Evolutionary conservation across 108 stramenopile genomes (phyloP).

Genomic region (Fragilaria radians): DNA sequence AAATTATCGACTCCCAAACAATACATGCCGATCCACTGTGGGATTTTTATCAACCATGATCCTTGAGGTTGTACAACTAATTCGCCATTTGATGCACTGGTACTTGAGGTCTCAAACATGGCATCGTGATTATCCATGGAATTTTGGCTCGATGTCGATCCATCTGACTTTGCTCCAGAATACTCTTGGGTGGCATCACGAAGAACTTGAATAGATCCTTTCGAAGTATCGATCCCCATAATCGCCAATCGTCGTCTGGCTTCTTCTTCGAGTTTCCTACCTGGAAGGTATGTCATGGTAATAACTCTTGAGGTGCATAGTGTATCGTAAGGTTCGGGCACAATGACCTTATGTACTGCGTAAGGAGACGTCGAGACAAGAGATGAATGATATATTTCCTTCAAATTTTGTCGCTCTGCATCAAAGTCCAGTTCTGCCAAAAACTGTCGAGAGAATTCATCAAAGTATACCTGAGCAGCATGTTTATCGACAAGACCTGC

Average conservation of each 20-base stretch:
- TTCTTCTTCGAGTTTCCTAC: constrained; percentile 68
- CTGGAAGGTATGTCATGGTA: constrained; percentile 70
- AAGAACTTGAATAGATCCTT: constrained; percentile 32
- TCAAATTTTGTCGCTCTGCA: constrained; percentile 42
- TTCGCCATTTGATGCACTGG: background rate
- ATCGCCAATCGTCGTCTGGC: constrained; percentile 42
- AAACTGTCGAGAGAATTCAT: constrained; percentile 71
- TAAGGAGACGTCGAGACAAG: constrained; percentile 60
- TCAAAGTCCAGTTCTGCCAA: constrained; percentile 64
- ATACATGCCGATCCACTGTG: constrained; percentile 19
- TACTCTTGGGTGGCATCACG: constrained; percentile 22
- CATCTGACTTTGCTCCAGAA: constrained; percentile 2
- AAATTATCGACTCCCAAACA: constrained; percentile 59
- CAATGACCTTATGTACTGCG: constrained; percentile 28
- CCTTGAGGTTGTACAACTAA: too few relatives aligned
- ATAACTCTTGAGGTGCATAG: constrained; percentile 54
- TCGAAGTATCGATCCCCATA: constrained; percentile 55
- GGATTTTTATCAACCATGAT: constrained; percentile 26
- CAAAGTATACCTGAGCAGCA: constrained; percentile 41
- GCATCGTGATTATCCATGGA: background rate
- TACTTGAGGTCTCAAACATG: background rate
- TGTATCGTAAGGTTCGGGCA: constrained; percentile 45
- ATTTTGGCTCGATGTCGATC: background rate
- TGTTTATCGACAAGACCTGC: constrained; percentile 57
- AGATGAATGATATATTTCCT: constrained; percentile 46